A percentile compares a stretch with the other conserved stretches of the same genome.
Evolutionary conservation across 768 basidiomycete genomes (phyloP).

Genomic region (Basidioascus undulatus): DNA sequence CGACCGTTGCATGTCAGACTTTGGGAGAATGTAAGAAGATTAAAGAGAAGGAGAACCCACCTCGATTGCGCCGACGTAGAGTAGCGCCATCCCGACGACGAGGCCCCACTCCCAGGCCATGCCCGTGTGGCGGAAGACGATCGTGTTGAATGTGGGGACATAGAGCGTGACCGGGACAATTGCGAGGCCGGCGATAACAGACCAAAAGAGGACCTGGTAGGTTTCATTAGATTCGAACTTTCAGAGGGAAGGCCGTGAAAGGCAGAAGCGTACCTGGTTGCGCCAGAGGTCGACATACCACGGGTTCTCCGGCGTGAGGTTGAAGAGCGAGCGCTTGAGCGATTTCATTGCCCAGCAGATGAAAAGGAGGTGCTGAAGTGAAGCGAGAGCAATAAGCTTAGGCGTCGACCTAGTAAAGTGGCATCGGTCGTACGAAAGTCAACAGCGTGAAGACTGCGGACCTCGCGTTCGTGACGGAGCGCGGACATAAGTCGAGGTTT

Average conservation of each 20-base stretch:
- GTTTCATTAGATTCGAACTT: conserved; percentile 16
- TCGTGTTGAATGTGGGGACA: conserved; percentile 17
- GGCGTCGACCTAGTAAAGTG: not conserved
- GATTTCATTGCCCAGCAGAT: conserved; percentile 8
- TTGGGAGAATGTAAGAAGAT: too few relatives aligned
- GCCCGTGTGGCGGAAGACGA: conserved; percentile 18
- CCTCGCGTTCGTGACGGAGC: conserved; percentile 19
- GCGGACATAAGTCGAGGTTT: conserved; percentile 13
- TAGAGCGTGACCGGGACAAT: conserved; percentile 18
- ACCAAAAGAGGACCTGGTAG: conserved; percentile 20
- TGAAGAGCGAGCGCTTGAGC: conserved; percentile 12
- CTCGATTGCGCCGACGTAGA: conserved; percentile 7
- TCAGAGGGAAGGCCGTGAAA: too few relatives aligned
- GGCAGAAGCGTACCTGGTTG: conserved; percentile 16
- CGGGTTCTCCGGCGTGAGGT: conserved; percentile 6
- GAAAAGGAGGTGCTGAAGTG: conserved; percentile 6
- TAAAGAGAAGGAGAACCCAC: too few relatives aligned
- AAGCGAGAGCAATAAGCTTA: not conserved
- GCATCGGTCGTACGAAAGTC: conserved; percentile 1
- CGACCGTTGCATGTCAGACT: too few relatives aligned
- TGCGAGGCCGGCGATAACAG: conserved; percentile 14
- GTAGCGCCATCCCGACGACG: conserved; percentile 12
- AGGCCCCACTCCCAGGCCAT: conserved; percentile 21
- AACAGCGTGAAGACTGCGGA: conserved; percentile 18
- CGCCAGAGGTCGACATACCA: conserved; percentile 12